Evolutionary conservation across 306 rosid genomes (phyloP).

Genomic region (Prunus dulcis): DNA sequence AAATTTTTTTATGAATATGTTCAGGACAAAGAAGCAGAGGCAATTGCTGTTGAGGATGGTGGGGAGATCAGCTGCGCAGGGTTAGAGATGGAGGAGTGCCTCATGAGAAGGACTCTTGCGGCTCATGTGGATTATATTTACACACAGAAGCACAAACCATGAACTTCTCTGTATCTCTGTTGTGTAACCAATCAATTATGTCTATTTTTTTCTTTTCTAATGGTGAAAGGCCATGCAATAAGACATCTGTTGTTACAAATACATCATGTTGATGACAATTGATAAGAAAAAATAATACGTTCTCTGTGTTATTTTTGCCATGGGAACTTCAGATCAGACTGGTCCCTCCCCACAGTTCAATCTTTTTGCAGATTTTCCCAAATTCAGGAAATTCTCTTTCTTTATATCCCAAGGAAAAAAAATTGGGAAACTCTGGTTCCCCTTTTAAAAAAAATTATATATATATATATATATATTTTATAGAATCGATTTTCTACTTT

Average conservation of each 20-base stretch:
- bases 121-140: constrained; percentile 84
- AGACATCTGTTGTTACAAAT: background rate
- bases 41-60: constrained; percentile 18
- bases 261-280: background rate
- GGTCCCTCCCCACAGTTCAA: background rate
- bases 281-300: no score
- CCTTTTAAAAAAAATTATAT: no score
- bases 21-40: constrained; percentile 25
- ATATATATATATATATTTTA: background rate
- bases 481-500: no score
- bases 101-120: constrained; percentile 59
- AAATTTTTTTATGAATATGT: background rate
- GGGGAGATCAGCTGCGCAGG: constrained; percentile 52
- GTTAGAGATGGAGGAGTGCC: constrained; percentile 45
- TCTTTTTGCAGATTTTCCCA: background rate
- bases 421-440: background rate
- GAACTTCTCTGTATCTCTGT: background rate
- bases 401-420: background rate
- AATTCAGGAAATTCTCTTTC: background rate
- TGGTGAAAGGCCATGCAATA: constrained; percentile 9
- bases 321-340: no score
- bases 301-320: background rate
- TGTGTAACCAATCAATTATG: background rate
- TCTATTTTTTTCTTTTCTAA: background rate
- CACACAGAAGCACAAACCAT: constrained; percentile 49